Percentiles rank a stretch among this genome's conserved stretches.
Conservation (phyloP, 163 green algal genomes). For the Volvox carteri region DNA sequence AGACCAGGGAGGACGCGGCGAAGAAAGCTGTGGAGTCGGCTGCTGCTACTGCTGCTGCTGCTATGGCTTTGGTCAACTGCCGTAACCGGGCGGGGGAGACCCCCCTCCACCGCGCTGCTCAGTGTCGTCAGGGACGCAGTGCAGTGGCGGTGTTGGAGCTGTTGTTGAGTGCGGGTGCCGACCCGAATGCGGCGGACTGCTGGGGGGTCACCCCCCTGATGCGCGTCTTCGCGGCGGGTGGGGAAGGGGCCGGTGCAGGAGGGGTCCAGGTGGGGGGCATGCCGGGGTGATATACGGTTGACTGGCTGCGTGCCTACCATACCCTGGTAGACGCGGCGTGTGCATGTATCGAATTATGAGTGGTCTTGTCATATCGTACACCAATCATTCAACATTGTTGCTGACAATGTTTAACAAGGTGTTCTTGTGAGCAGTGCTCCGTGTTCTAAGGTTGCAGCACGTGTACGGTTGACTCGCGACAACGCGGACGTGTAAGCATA, state of each 20-base stretch:
- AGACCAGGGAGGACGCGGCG: background rate
- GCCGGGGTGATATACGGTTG: no score
- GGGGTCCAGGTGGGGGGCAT: background rate
- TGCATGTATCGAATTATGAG: no score
- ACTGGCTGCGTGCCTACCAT: no score
- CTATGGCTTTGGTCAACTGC: background rate
- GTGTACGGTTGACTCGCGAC: no score
- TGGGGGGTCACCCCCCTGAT: constrained; percentile 27
- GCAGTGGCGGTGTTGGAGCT: background rate
- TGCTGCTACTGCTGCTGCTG: background rate
- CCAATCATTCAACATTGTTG: no score
- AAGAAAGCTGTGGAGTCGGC: background rate
- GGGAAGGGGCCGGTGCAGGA: background rate
- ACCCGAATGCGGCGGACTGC: background rate
- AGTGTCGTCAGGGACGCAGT: background rate
- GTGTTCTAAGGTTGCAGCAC: no score
- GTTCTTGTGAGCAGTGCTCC: no score
- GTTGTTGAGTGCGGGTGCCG: constrained; percentile 27
- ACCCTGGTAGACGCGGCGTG: no score
- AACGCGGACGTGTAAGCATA: no score
- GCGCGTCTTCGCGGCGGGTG: constrained; percentile 15
- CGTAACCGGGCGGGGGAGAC: constrained; percentile 36
- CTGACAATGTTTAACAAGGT: no score
- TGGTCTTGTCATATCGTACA: no score
- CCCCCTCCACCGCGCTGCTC: constrained; percentile 45